Conservation (phyloP, 805 yeast species). For the Spathaspora girioi region DNA sequence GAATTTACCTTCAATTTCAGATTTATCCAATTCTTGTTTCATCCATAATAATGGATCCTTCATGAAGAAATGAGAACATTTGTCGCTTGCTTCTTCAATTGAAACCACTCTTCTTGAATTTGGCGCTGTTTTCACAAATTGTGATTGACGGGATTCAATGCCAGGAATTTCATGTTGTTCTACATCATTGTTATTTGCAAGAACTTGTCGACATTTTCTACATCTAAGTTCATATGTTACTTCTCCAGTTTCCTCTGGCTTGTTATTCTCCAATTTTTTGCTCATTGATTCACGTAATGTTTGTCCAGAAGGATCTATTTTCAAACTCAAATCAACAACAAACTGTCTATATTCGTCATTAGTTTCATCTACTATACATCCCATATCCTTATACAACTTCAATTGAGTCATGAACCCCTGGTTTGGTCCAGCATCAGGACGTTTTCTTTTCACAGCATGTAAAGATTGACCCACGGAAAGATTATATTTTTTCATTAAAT, state of each 20-base stretch:
- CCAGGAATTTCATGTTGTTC: conserved; percentile 67
- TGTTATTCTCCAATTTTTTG: not conserved
- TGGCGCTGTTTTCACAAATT: conserved; percentile 61
- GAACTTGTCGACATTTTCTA: conserved; percentile 70
- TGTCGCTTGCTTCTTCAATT: conserved; percentile 50
- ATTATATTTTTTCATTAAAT: conserved; percentile 50
- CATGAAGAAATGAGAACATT: conserved; percentile 80
- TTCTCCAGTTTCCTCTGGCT: conserved; percentile 6
- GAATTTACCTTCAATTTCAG: conserved; percentile 83
- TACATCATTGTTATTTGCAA: conserved; percentile 63
- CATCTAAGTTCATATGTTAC: conserved; percentile 44
- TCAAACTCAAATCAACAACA: conserved; percentile 19
- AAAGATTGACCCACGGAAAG: conserved; percentile 59
- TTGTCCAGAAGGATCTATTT: conserved; percentile 40
- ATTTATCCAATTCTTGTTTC: conserved; percentile 70
- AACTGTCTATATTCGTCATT: conserved; percentile 23
- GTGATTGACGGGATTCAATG: conserved; percentile 59
- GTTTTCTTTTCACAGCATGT: conserved; percentile 69
- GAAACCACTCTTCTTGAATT: conserved; percentile 59
- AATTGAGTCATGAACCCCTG: conserved; percentile 72
- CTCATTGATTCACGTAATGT: conserved; percentile 21
- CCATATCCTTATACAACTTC: conserved; percentile 48
- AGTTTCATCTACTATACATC: conserved; percentile 20
- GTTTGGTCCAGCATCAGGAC: conserved; percentile 65
- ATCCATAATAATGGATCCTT: conserved; percentile 89